Conservation (phyloP, 345 rosid species). For the Mangifera indica region DNA sequence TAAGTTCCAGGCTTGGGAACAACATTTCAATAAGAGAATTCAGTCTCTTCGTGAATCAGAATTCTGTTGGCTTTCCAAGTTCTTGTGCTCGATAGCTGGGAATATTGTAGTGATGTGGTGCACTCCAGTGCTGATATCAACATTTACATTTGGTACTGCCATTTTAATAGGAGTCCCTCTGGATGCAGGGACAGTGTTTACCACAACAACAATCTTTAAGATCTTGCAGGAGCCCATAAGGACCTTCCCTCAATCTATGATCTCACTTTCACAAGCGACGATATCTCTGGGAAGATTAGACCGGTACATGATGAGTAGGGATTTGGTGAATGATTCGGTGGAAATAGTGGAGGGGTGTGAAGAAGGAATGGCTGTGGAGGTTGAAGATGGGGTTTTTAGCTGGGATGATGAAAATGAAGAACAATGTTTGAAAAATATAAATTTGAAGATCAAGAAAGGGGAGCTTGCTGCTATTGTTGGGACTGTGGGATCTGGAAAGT, state of each 20-base stretch:
- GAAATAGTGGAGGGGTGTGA: conserved; percentile 59
- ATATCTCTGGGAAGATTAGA: conserved; percentile 81
- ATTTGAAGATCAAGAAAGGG: conserved; percentile 63
- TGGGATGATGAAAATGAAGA: conserved; percentile 82
- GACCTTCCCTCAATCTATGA: conserved; percentile 87
- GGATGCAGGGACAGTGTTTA: conserved; percentile 86
- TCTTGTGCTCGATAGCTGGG: conserved; percentile 65
- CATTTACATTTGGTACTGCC: conserved; percentile 75
- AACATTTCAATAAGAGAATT: conserved; percentile 83
- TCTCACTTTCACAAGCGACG: conserved; percentile 90
- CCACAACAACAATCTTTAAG: conserved; percentile 78
- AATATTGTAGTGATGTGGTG: conserved; percentile 80
- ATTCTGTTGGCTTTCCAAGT: conserved; percentile 78
- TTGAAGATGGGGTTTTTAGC: conserved; percentile 62
- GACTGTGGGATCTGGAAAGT: conserved; percentile 91
- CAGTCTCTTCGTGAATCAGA: conserved; percentile 65
- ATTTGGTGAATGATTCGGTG: conserved; percentile 54
- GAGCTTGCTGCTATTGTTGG: conserved; percentile 88
- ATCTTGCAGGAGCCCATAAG: conserved; percentile 94
- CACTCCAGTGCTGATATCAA: conserved; percentile 72
- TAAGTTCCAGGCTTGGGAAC: conserved; percentile 96
- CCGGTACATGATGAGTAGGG: conserved; percentile 73
- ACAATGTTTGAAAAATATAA: conserved; percentile 54
- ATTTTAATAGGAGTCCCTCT: conserved; percentile 61
- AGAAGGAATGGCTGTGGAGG: conserved; percentile 57